Conservation (phyloP, 169 alveolate species). For the Plasmodium knowlesi region DNA sequence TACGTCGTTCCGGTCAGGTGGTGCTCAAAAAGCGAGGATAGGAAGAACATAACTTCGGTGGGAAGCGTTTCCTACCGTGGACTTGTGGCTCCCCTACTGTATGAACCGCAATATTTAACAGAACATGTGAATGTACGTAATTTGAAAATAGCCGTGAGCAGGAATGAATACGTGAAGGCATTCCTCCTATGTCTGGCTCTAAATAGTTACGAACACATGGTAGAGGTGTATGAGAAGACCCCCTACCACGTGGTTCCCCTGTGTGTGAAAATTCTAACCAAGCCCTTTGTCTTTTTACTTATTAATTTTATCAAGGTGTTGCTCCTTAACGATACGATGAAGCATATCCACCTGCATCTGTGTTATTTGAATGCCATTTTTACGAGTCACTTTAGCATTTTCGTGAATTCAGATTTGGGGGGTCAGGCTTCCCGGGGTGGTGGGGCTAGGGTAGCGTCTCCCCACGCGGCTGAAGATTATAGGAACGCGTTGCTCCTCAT, state of each 20-base stretch:
- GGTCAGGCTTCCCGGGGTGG: neutral
- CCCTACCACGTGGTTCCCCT: slow-evolving; percentile 78
- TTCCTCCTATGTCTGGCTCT: slow-evolving; percentile 86
- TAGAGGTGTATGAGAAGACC: slow-evolving; percentile 79
- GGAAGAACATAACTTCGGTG: neutral
- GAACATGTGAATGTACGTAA: slow-evolving; percentile 83
- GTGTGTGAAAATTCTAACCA: slow-evolving; percentile 59
- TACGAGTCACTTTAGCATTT: slow-evolving; percentile 73
- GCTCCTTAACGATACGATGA: slow-evolving; percentile 61
- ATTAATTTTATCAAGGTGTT: slow-evolving; percentile 71
- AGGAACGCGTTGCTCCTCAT: slow-evolving; percentile 32
- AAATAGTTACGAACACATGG: slow-evolving; percentile 83
- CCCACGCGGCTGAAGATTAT: slow-evolving; percentile 3
- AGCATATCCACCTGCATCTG: slow-evolving; percentile 73
- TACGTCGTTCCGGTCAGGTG: neutral
- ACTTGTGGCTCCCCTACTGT: slow-evolving; percentile 37
- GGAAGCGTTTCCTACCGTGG: slow-evolving; percentile 50
- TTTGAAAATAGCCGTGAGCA: slow-evolving; percentile 76
- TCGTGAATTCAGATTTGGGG: slow-evolving; percentile 47
- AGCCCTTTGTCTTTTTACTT: slow-evolving; percentile 62
- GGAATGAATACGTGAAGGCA: slow-evolving; percentile 81
- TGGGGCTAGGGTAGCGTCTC: neutral
- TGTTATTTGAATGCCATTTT: slow-evolving; percentile 77
- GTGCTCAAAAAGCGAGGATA: neutral
- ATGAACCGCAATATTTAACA: slow-evolving; percentile 85